Conservation (phyloP, 768 basidiomycete species). For the Phanerochaete sordida region DNA sequence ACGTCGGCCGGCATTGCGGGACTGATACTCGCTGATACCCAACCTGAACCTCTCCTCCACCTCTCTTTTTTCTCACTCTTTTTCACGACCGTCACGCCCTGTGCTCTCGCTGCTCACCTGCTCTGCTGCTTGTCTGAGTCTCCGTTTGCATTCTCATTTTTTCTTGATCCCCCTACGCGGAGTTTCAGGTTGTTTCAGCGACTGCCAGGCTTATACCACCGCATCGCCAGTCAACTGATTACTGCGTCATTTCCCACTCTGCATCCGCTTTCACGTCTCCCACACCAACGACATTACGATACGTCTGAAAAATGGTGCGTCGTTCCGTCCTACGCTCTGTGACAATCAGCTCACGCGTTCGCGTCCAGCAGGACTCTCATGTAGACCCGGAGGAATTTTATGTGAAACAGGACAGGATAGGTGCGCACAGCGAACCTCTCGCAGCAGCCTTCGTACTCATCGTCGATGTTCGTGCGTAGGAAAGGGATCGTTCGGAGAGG, state of each 20-base stretch:
- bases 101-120: slow-evolving; percentile 6
- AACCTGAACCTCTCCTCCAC: slow-evolving; percentile 1
- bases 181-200: slow-evolving; percentile 5
- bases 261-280: background rate
- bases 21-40: slow-evolving; percentile 5
- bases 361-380: slow-evolving; percentile 50
- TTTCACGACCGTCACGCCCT: slow-evolving; percentile 12
- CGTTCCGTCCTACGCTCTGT: background rate
- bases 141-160: background rate
- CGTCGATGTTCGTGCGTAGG: slow-evolving; percentile 44
- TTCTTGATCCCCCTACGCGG: slow-evolving; percentile 1
- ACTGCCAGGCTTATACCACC: background rate
- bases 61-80: slow-evolving; percentile 6
- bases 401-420: slow-evolving; percentile 96
- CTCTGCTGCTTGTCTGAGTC: slow-evolving; percentile 4
- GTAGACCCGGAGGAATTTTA: slow-evolving; percentile 97
- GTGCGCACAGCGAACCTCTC: slow-evolving; percentile 37
- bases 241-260: slow-evolving; percentile 1
- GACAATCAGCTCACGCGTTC: background rate
- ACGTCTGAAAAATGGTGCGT: slow-evolving; percentile 22
- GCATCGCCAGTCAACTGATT: background rate
- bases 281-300: slow-evolving; percentile 2
- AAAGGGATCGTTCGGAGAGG: slow-evolving; percentile 98
- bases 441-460: slow-evolving; percentile 3
- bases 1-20: background rate